These are phyloP conservation scores for Fusarium robinianum DNA, from an alignment of 2,329 filamentous ascomycete species.

Conservation along the genomic window DNA sequence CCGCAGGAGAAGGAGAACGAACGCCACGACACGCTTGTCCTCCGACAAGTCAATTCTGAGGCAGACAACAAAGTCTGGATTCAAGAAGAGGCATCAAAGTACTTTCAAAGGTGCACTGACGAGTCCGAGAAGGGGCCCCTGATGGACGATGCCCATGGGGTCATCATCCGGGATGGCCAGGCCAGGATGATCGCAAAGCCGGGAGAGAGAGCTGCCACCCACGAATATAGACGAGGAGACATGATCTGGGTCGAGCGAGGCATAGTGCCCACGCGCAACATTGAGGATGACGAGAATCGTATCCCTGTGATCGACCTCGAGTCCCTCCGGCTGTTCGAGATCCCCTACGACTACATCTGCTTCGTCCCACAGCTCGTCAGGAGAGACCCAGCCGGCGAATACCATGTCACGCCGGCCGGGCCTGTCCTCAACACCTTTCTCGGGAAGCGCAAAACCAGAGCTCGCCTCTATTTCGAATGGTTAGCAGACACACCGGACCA, in stretches of 20 bases:
- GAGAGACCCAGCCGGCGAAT: slow-evolving; percentile 3
- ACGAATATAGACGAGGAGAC: slow-evolving; percentile 20
- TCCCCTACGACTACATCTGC: slow-evolving; percentile 21
- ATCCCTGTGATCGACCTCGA: slow-evolving; percentile 28
- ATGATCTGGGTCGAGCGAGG: slow-evolving; percentile 21
- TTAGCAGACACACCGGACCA: slow-evolving; percentile 8
- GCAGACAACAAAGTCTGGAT: slow-evolving; percentile 24
- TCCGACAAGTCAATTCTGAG: slow-evolving; percentile 22
- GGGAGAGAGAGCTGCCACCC: slow-evolving; percentile 3
- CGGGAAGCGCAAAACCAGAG: slow-evolving; percentile 13
- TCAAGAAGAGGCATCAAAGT: slow-evolving; percentile 5
- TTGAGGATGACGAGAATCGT: slow-evolving; percentile 4
- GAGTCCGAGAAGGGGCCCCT: background rate
- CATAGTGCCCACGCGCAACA: slow-evolving; percentile 9
- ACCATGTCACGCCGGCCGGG: slow-evolving; percentile 10
- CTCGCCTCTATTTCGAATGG: slow-evolving; percentile 22
- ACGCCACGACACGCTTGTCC: slow-evolving; percentile 6
- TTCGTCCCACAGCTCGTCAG: slow-evolving; percentile 21
- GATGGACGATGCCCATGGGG: slow-evolving; percentile 24
- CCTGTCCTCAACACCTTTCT: slow-evolving; percentile 9
- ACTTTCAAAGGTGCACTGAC: slow-evolving; percentile 9
- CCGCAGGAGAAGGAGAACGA: slow-evolving; percentile 9
- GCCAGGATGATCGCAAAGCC: slow-evolving; percentile 6
- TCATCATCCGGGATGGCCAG: slow-evolving; percentile 23
- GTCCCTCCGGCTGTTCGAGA: slow-evolving; percentile 13